Conservation (phyloP, 345 rosid species). For the Alliaria petiolata region DNA sequence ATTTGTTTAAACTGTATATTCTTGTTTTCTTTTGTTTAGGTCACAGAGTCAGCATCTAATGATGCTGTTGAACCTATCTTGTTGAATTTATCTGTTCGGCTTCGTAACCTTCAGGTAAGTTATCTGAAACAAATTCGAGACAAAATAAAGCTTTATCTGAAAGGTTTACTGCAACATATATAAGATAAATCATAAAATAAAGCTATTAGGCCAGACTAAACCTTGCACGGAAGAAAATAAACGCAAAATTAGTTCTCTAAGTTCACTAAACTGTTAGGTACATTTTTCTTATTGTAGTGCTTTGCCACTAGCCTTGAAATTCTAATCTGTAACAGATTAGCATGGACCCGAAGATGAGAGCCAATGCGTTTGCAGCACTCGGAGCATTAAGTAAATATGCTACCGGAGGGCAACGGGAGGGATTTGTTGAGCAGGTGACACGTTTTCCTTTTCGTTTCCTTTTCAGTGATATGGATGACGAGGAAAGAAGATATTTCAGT, state of each 20-base stretch:
- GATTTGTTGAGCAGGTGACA: constrained; percentile 87
- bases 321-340: constrained; percentile 51
- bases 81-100: constrained; percentile 74
- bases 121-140: neutral
- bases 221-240: no score
- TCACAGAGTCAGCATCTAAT: constrained; percentile 70
- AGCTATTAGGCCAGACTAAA: neutral
- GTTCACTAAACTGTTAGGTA: constrained; percentile 1
- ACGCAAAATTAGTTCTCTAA: neutral
- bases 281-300: neutral
- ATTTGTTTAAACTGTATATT: constrained; percentile 12
- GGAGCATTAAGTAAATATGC: constrained; percentile 81
- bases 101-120: constrained; percentile 83
- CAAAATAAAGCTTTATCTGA: neutral
- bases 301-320: constrained; percentile 9
- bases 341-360: constrained; percentile 82
- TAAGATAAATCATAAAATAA: neutral
- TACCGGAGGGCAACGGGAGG: constrained; percentile 57
- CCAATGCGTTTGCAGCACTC: constrained; percentile 83
- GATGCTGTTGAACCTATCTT: constrained; percentile 90
- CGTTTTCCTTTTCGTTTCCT: neutral
- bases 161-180: neutral
- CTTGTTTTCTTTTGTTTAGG: constrained; percentile 37
- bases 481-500: neutral
- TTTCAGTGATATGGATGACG: constrained; percentile 6